phyloP scores from a whole-genome alignment of 306 rosid genomes.

The Cucurbita argyrosperma region DNA sequence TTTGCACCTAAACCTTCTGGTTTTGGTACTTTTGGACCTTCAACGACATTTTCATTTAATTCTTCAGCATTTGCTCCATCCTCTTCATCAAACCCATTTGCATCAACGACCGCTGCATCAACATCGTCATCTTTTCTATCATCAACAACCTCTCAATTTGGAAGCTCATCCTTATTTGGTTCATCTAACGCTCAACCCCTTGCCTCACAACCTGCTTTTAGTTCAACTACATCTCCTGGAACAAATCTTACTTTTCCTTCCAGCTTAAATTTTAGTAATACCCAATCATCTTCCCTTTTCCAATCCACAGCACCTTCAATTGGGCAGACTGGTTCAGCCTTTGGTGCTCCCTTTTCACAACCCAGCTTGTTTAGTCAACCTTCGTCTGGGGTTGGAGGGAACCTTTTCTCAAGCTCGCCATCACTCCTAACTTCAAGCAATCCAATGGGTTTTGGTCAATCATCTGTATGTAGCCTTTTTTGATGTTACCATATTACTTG shows the following conservation, averaged over 20 bases:
- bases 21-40: constrained; percentile 40
- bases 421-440: constrained; percentile 33
- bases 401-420: constrained; percentile 36
- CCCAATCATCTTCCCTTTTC: constrained; percentile 43
- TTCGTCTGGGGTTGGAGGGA: constrained; percentile 42
- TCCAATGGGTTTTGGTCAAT: constrained; percentile 36
- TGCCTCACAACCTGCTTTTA: constrained; percentile 26
- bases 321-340: constrained; percentile 34
- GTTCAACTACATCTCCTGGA: constrained; percentile 29
- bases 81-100: constrained; percentile 34
- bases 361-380: constrained; percentile 36
- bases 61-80: constrained; percentile 45
- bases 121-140: constrained; percentile 19
- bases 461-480: constrained; percentile 33
- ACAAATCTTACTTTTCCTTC: constrained; percentile 40
- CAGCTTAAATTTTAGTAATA: constrained; percentile 30
- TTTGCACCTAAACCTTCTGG: constrained; percentile 51
- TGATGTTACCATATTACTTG: not conserved
- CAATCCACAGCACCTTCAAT: constrained; percentile 32
- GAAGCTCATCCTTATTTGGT: constrained; percentile 27
- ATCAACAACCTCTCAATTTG: constrained; percentile 41
- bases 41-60: constrained; percentile 38
- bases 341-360: constrained; percentile 40
- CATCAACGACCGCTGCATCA: constrained; percentile 14
- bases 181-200: constrained; percentile 20